Evolutionary conservation across 2,329 filamentous ascomycete genomes (phyloP).

Genomic region (Fusarium nygamai): DNA sequence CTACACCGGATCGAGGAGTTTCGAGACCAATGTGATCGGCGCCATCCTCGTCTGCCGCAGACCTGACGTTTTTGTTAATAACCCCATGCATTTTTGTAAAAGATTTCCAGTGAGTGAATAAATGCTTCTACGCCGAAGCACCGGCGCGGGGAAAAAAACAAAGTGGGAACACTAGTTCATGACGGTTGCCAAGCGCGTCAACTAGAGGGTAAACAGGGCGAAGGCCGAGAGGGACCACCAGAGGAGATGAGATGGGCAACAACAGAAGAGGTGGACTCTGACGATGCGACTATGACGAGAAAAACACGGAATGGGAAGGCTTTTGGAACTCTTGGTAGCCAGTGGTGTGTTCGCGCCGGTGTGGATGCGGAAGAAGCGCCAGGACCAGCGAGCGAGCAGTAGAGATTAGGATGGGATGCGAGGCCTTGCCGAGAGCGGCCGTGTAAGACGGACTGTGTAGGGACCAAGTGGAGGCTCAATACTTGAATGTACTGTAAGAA

Average conservation of each 20-base stretch:
- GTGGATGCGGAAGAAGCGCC: constrained; percentile 38
- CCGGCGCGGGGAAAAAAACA: constrained; percentile 43
- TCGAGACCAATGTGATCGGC: constrained; percentile 83
- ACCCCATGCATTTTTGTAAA: constrained; percentile 56
- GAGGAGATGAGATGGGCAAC: constrained; percentile 31
- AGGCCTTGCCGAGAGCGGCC: constrained; percentile 46
- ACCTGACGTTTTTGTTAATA: constrained; percentile 64
- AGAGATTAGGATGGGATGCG: constrained; percentile 28
- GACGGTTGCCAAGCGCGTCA: constrained; percentile 51
- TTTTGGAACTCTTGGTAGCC: constrained; percentile 36
- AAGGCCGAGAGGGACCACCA: constrained; percentile 36
- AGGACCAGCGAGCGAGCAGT: constrained; percentile 24
- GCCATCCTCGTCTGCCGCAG: constrained; percentile 74
- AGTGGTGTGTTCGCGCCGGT: constrained; percentile 41
- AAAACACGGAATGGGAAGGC: constrained; percentile 45
- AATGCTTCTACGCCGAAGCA: constrained; percentile 43
- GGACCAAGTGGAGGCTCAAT: constrained; percentile 34
- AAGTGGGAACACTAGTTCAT: constrained; percentile 55
- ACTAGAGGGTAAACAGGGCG: constrained; percentile 43
- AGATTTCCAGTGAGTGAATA: constrained; percentile 43
- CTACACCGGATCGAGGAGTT: constrained; percentile 88
- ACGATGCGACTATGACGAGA: constrained; percentile 46
- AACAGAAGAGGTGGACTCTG: constrained; percentile 40
- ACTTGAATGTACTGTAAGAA: constrained; percentile 25
- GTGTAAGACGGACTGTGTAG: constrained; percentile 32